phyloP scores from a whole-genome alignment of 2,329 filamentous ascomycete species.

The Zasmidium citrigriseum region DNA sequence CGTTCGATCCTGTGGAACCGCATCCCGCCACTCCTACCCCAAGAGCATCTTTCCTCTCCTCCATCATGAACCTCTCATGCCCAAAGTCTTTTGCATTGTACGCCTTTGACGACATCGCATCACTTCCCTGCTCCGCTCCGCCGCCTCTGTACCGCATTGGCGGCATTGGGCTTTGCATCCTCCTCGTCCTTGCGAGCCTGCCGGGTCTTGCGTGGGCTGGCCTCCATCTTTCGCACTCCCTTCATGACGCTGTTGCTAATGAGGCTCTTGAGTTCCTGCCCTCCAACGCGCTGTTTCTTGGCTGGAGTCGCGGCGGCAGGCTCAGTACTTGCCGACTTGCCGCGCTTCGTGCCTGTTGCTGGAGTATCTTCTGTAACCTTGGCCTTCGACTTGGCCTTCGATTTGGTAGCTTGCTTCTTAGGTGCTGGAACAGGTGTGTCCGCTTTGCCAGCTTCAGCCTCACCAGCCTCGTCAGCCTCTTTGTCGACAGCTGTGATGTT shows the following conservation, averaged over 20 bases:
- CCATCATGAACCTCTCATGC: not conserved
- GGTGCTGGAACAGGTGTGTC: not conserved
- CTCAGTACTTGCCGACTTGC: not conserved
- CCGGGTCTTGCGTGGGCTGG: conserved; percentile 21
- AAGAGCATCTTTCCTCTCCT: not conserved
- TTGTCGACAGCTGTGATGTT: too few relatives aligned
- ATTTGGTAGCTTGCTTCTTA: not conserved
- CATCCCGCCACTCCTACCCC: not conserved
- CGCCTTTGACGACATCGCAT: not conserved
- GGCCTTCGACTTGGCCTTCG: not conserved
- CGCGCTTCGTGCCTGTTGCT: not conserved
- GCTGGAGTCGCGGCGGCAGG: not conserved
- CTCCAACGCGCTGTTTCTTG: not conserved
- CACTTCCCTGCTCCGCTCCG: conserved; percentile 5
- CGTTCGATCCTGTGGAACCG: not conserved
- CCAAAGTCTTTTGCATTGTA: not conserved
- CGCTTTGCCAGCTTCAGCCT: not conserved
- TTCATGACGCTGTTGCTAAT: not conserved
- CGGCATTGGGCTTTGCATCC: conserved; percentile 12
- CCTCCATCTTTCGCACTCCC: not conserved
- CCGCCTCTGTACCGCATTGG: conserved; percentile 17
- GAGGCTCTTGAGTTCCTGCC: conserved; percentile 3
- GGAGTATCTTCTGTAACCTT: not conserved
- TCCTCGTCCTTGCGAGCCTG: conserved; percentile 10
- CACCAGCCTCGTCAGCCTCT: too few relatives aligned